Evolutionary conservation across 78 protist genomes (phyloP).

Genomic region (Protostelium mycophagum): DNA sequence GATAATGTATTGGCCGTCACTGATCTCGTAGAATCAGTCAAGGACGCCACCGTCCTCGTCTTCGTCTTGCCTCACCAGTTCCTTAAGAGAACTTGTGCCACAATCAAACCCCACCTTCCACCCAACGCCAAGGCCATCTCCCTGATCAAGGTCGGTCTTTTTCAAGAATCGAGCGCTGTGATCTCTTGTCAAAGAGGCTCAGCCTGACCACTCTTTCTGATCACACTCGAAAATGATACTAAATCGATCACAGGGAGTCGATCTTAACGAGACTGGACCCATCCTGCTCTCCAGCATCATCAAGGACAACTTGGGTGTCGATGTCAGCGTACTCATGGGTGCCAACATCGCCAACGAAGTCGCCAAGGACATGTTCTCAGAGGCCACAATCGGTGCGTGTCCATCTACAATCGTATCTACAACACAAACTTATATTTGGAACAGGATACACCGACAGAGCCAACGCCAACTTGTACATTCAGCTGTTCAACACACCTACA

Average conservation of each 20-base stretch:
- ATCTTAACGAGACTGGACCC: conserved; percentile 20
- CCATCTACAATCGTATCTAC: too few relatives aligned
- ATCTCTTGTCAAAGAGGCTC: background rate
- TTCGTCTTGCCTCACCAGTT: conserved; percentile 54
- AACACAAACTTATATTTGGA: background rate
- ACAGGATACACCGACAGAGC: conserved; percentile 3
- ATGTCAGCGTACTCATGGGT: conserved; percentile 50
- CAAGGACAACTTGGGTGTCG: conserved; percentile 20
- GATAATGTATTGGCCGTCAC: conserved; percentile 18
- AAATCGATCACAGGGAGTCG: background rate
- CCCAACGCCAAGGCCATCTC: conserved; percentile 48
- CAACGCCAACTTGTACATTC: conserved; percentile 11
- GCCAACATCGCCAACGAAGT: conserved; percentile 78
- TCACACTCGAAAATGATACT: background rate
- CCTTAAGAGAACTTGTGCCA: background rate
- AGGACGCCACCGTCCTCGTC: conserved; percentile 50
- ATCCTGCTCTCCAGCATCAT: conserved; percentile 46
- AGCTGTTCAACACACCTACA: conserved; percentile 24
- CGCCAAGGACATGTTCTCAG: conserved; percentile 55
- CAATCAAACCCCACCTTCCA: conserved; percentile 11
- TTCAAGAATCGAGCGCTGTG: background rate
- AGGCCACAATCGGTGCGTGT: conserved; percentile 51
- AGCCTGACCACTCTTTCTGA: background rate
- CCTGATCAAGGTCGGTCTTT: conserved; percentile 50
- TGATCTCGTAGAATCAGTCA: conserved; percentile 19